Evolutionary conservation across 257 asterid genomes (phyloP), one percentile per base, ranked within the genome.

Genomic region (Mentha longifolia): DNA sequence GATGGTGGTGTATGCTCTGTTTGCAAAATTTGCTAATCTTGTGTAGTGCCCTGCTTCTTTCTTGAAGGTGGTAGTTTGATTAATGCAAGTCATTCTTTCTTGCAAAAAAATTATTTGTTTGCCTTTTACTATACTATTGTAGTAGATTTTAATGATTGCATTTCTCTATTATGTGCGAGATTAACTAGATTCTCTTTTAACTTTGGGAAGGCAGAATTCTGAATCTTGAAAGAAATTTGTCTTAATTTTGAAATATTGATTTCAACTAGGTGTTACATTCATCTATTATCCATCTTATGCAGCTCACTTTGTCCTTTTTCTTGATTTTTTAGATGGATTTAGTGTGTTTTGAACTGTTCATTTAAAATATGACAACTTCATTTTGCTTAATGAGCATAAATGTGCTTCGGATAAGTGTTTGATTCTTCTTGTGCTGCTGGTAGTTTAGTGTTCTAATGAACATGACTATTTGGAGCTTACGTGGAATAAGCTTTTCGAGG

Each of bases 11-110:
- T 42, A 16, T 61, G 66, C 70, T 59, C 35, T 68, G 65, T 11
- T 59, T 59, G 19, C 67, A 15, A n/a, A 47, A 46, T 13, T 13
- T 46, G 51, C 16, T 4, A 46, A 35, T 47, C 54, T 47, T 50
- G 14, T 15, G 64, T 35, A 33, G 64, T 72, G 70, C 54, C 43
- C 70, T 61, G 30, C 56, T 20, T 50, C 51, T 50, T 61, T 20
- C 25, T 20, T 63, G 69, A 41, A 41, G 41, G 16, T 11, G 20
- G 35, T 43, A 63, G 15, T 20, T 62, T 45, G 22, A 45, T 64
- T 43, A 45, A 43, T 43, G 70, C 25, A 64, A 20, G 4, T 13
- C 19, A 42, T 64, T 45, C 11, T 39, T 64, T 45, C 11, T 39
- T 64, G 25, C 17, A 3, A 2, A 22, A n/a, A 42, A 10, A 9